These are phyloP conservation scores for Zelonia costaricensis DNA, from an alignment of 208 protist genomes.

Conservation along the genomic window DNA sequence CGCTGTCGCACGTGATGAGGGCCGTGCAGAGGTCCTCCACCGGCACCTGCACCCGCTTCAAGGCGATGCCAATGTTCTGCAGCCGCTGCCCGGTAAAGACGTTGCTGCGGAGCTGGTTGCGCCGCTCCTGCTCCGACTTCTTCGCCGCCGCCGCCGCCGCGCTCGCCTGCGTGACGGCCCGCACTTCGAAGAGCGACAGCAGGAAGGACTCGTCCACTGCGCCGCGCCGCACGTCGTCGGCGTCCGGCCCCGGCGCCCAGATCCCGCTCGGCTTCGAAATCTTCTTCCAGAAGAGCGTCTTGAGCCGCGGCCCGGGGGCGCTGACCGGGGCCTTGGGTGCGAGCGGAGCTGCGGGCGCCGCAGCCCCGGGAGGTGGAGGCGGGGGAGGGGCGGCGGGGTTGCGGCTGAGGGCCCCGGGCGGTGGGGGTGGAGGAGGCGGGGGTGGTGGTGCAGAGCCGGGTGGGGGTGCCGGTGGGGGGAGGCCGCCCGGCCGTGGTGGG, in stretches of 20 bases:
- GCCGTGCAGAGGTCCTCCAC: constrained; percentile 48
- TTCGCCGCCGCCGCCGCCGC: constrained; percentile 11
- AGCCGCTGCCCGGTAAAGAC: constrained; percentile 59
- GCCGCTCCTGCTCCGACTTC: constrained; percentile 19
- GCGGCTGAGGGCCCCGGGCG: constrained; percentile 26
- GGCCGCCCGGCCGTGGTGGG: constrained; percentile 4
- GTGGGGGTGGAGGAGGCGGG: constrained; percentile 27
- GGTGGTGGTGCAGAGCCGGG: constrained; percentile 13
- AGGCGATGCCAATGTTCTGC: constrained; percentile 77
- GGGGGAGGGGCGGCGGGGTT: constrained; percentile 19
- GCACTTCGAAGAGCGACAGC: constrained; percentile 56
- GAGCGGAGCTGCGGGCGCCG: constrained; percentile 11
- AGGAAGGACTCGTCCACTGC: constrained; percentile 69
- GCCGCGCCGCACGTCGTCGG: constrained; percentile 13
- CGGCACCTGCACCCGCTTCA: constrained; percentile 64
- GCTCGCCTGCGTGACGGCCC: constrained; percentile 12
- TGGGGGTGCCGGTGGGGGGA: constrained; percentile 25
- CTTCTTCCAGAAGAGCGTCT: constrained; percentile 87
- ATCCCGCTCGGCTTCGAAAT: constrained; percentile 54
- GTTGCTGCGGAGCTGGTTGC: constrained; percentile 39
- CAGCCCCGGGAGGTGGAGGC: constrained; percentile 11
- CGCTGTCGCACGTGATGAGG: constrained; percentile 54
- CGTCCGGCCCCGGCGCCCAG: constrained; percentile 49
- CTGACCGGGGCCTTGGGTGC: constrained; percentile 24
- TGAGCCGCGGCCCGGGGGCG: constrained; percentile 65